Conservation (phyloP, 1,284 basidiomycete species). For the Apiotrichum veenhuisii region DNA sequence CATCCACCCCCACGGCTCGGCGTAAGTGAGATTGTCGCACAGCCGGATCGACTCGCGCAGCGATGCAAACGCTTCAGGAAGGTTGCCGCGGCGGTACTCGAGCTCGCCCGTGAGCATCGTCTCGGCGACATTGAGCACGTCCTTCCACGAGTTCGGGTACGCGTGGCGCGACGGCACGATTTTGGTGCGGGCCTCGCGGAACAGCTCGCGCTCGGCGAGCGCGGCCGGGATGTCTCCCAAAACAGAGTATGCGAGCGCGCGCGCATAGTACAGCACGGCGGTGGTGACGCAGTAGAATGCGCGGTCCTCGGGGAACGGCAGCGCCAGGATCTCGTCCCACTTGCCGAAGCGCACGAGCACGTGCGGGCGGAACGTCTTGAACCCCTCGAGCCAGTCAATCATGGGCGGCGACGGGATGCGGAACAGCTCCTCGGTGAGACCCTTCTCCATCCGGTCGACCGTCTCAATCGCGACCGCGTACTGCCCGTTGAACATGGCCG, state of each 20-base stretch:
- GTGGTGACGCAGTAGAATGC: slow-evolving; percentile 33
- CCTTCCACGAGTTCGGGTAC: slow-evolving; percentile 33
- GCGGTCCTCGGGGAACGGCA: slow-evolving; percentile 25
- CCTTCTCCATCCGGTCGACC: slow-evolving; percentile 33
- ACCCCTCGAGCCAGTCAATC: slow-evolving; percentile 39
- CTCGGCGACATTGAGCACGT: slow-evolving; percentile 35
- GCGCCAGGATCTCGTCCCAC: slow-evolving; percentile 37
- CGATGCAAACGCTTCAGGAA: slow-evolving; percentile 29
- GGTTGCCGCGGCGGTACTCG: slow-evolving; percentile 35
- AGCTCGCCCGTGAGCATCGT: slow-evolving; percentile 42
- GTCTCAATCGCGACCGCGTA: slow-evolving; percentile 26
- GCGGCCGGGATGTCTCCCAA: slow-evolving; percentile 24
- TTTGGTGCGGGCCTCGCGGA: slow-evolving; percentile 17
- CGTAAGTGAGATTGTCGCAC: slow-evolving; percentile 36
- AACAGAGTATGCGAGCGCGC: slow-evolving; percentile 32
- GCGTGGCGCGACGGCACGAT: slow-evolving; percentile 26
- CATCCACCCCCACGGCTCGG: slow-evolving; percentile 47
- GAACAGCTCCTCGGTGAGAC: slow-evolving; percentile 27
- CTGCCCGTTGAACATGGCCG: slow-evolving; percentile 43
- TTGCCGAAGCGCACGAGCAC: slow-evolving; percentile 41
- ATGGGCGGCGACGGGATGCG: slow-evolving; percentile 25
- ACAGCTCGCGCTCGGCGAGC: slow-evolving; percentile 18
- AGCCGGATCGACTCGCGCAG: slow-evolving; percentile 31
- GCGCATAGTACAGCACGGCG: slow-evolving; percentile 34
- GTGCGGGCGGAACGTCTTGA: slow-evolving; percentile 28